Base-by-base conservation (phyloP, 345 rosid species). In the Lenwebbia sp. region DNA sequence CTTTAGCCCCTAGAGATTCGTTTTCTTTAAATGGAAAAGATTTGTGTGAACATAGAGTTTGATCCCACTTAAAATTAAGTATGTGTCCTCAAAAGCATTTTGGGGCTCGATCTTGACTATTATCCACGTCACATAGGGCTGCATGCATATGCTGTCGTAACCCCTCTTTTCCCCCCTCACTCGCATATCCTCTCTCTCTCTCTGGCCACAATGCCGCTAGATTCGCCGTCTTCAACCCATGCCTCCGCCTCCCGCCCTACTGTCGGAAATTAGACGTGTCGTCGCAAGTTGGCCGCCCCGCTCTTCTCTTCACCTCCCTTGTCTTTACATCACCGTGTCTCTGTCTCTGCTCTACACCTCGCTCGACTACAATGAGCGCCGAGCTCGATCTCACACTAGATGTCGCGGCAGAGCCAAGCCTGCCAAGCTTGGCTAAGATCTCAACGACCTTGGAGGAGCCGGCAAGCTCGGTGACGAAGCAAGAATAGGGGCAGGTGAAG, bases 391-490 rank as follows among this genome's bases (percentile, higher is more conserved):
- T 25, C 0, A 12, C 62, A 25, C 62, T 25, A 11, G 30, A 57
- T 56, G 14, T 6, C 0, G 1, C 3, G 3, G 6, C 21, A 0
- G 0, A 37, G 21, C 23, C 41, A 7, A 65, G 12, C 21, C 33
- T 65, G 41, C 3, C 41, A 30, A 30, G 41, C 76, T 65, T 30
- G 41, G 76, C 23, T 22, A 65, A 65, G 41, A 65, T 65, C 6
- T 30, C 41, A 17, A 30, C 3, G 10, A 15, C 41, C 76, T 7
- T 30, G 23, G 41, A 65, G 40, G 76, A 65, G 76, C 22, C 41
- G 0, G 22, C 22, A 30, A 30, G 44, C 76, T 30, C 0, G 3
- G 17, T 30, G 76, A 65, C 1, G 12, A 50, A 65, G 12, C 11
- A 19, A 4, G 4, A 65, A 65, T 65, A 65, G 1, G 23, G 21